Conservation (phyloP, 2,329 filamentous ascomycete species). For the Xylaria multiplex region DNA sequence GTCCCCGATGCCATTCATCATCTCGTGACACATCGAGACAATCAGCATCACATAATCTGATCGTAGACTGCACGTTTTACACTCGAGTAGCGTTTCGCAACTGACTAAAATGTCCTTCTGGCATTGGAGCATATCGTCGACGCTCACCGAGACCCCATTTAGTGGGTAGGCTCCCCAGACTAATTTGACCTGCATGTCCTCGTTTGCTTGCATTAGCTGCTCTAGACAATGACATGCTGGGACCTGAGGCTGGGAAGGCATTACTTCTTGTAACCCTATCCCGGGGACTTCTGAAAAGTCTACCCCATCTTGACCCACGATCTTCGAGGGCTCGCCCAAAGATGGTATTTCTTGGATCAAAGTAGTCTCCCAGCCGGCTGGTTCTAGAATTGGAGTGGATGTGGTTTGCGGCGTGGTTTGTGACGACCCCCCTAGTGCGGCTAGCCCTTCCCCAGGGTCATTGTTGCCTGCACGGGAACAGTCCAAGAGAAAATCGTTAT, state of each 20-base stretch:
- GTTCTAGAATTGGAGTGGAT: slow-evolving; percentile 7
- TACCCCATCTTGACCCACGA: background rate
- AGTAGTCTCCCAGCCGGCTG: slow-evolving; percentile 3
- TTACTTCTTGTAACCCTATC: background rate
- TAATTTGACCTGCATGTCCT: slow-evolving; percentile 27
- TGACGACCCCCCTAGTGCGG: slow-evolving; percentile 3
- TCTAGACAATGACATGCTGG: slow-evolving; percentile 17
- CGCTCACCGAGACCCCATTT: slow-evolving; percentile 17
- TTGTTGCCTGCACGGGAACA: slow-evolving; percentile 7
- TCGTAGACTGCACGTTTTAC: slow-evolving; percentile 13
- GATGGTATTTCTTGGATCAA: background rate
- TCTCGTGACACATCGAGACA: slow-evolving; percentile 26
- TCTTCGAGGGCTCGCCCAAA: background rate
- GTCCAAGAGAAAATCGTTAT: slow-evolving; percentile 7
- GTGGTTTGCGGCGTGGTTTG: background rate
- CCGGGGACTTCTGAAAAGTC: background rate
- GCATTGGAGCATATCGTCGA: slow-evolving; percentile 27
- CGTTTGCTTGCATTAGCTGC: slow-evolving; percentile 25
- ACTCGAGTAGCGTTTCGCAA: slow-evolving; percentile 20
- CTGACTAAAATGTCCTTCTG: slow-evolving; percentile 26
- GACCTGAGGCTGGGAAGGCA: background rate
- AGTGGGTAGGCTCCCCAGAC: slow-evolving; percentile 16
- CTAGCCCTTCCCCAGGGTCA: background rate
- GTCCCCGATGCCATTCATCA: slow-evolving; percentile 22
- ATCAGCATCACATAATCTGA: slow-evolving; percentile 26